Base-by-base conservation (phyloP, 805 yeast genomes). In the Candida odintsovae region DNA sequence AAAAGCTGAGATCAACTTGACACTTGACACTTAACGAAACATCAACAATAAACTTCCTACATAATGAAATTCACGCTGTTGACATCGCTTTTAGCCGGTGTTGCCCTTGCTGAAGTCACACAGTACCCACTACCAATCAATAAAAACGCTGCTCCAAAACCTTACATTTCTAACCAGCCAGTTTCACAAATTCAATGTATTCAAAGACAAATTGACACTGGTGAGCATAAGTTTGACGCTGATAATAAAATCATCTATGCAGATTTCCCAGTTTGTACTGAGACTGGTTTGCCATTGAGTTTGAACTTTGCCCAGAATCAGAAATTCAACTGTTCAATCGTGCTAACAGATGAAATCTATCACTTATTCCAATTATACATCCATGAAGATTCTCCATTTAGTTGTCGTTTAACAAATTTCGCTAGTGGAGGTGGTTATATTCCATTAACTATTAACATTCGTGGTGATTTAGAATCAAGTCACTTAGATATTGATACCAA, bases 351-450 rank as follows among this genome's bases (percentile, higher is more conserved):
- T 61, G 83, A 81, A 53, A 56, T 79, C 37, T 86, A 76, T 59
- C 94, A 86, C 58, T 61, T 85, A 48, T 82, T 86, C 62, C 92
- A 86, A 65, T 68, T 85, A 41, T 85, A 85, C 59, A 68, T 86
- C 38, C 94, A 86, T 62, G 84, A 85, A 59, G 94, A 86, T 60
- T 80, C 76, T 9, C 94, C 94, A 25, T 78, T 81, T 58, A 75
- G 85, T 41, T 86, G 94, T 62, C 69, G 83, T 46, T 53, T 83
- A 10, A 84, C 86, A 4, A 62, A 78, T 48, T 65, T 75, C 18
- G 44, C 42, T 8, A 40, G 38, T 6, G 44, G 57, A 38, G 67
- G 73, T 31, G 72, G 52, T 2, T 52, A 38, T n/a, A 66, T 83
- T 12, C 90, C 92, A 6, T 63, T 84, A 46, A 74, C 79, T 7